A percentile compares a stretch with the other conserved stretches of the same genome.
phyloP scores from a whole-genome alignment of 306 rosid genomes.

The Rosa multiflora region DNA sequence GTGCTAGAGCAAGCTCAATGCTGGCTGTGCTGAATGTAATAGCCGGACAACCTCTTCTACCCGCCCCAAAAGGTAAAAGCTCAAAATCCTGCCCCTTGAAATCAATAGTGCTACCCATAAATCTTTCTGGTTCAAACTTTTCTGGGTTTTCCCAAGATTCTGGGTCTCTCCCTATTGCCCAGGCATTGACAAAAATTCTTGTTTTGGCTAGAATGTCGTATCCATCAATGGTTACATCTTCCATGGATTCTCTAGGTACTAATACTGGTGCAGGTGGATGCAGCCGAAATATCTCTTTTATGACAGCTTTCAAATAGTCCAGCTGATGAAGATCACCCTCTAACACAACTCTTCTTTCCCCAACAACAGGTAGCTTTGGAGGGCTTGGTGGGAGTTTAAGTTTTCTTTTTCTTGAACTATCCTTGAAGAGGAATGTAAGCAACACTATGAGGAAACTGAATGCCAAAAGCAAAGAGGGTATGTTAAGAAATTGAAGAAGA shows the following conservation, averaged over 20 bases:
- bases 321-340: slow-evolving; percentile 58
- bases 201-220: slow-evolving; percentile 61
- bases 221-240: slow-evolving; percentile 53
- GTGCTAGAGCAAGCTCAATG: slow-evolving; percentile 67
- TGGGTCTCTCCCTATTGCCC: slow-evolving; percentile 63
- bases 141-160: slow-evolving; percentile 61
- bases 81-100: slow-evolving; percentile 58
- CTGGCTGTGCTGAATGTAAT: slow-evolving; percentile 41
- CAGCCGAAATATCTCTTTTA: slow-evolving; percentile 55
- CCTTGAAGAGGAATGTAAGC: slow-evolving; percentile 27
- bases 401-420: slow-evolving; percentile 24
- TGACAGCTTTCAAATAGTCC: slow-evolving; percentile 49
- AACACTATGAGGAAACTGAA: slow-evolving; percentile 23
- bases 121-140: slow-evolving; percentile 61
- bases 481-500: slow-evolving; percentile 31
- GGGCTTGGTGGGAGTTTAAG: slow-evolving; percentile 56
- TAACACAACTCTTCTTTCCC: slow-evolving; percentile 42
- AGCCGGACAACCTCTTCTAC: slow-evolving; percentile 66
- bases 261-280: slow-evolving; percentile 68
- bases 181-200: slow-evolving; percentile 52
- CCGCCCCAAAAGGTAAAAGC: slow-evolving; percentile 69
- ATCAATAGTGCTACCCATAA: slow-evolving; percentile 50
- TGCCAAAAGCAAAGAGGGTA: slow-evolving; percentile 22
- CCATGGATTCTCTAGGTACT: slow-evolving; percentile 72
- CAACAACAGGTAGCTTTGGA: slow-evolving; percentile 48